phyloP scores from a whole-genome alignment of 192 early-diverging fungal genomes.

The Funneliformis geosporum region DNA sequence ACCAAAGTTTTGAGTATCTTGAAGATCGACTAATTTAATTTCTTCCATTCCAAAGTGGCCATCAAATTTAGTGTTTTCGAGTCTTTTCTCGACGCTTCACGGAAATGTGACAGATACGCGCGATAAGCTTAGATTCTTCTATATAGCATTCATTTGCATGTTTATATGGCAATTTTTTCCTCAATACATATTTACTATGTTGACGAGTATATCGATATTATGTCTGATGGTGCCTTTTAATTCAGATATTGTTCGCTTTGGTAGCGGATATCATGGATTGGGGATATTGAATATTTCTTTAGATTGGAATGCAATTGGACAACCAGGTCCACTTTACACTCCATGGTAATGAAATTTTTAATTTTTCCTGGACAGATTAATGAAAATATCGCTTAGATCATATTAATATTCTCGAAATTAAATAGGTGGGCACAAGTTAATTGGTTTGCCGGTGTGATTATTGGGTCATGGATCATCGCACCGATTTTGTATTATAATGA shows the following conservation, averaged over 20 bases:
- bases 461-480: slow-evolving; percentile 64
- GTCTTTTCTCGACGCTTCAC: slow-evolving; percentile 53
- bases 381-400: not conserved
- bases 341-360: slow-evolving; percentile 57
- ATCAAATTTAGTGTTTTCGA: slow-evolving; percentile 61
- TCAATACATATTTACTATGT: slow-evolving; percentile 35
- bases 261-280: slow-evolving; percentile 60
- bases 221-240: slow-evolving; percentile 39
- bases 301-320: slow-evolving; percentile 74
- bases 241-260: slow-evolving; percentile 37
- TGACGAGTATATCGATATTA: slow-evolving; percentile 43
- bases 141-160: slow-evolving; percentile 41
- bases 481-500: slow-evolving; percentile 68
- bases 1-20: not conserved
- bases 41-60: slow-evolving; percentile 84
- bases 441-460: slow-evolving; percentile 49
- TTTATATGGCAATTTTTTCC: slow-evolving; percentile 58
- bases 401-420: not conserved
- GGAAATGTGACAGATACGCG: slow-evolving; percentile 14
- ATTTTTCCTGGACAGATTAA: not conserved
- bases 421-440: slow-evolving; percentile 62
- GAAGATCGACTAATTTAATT: slow-evolving; percentile 55
- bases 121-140: slow-evolving; percentile 42
- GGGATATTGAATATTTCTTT: slow-evolving; percentile 71
- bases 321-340: slow-evolving; percentile 51